phyloP scores from a whole-genome alignment of 2,329 filamentous ascomycete genomes.

The Nigrospora oryzae region DNA sequence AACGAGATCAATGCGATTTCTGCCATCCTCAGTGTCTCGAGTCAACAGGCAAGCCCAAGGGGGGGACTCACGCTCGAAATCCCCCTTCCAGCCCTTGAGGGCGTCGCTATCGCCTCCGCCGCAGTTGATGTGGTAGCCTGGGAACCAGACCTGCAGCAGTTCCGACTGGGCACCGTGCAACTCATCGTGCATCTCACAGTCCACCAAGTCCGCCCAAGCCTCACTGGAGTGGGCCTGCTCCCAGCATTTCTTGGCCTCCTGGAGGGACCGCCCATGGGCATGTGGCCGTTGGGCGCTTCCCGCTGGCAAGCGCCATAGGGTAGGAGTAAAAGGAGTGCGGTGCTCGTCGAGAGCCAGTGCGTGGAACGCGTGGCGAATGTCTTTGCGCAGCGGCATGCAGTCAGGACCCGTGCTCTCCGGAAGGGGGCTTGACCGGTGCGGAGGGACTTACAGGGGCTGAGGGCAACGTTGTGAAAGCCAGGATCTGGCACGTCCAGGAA shows the following conservation, averaged over 20 bases:
- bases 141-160: constrained; percentile 47
- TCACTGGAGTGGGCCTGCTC: not conserved
- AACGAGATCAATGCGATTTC: constrained; percentile 7
- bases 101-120: constrained; percentile 33
- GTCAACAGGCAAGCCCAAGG: not conserved
- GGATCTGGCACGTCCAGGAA: constrained; percentile 8
- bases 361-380: constrained; percentile 27
- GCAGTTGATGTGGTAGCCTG: constrained; percentile 41
- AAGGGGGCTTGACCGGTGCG: no score
- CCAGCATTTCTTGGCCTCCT: not conserved
- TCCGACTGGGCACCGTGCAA: constrained; percentile 7
- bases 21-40: not conserved
- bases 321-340: constrained; percentile 36
- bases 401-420: no score
- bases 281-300: constrained; percentile 1
- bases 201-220: constrained; percentile 4
- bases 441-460: constrained; percentile 7
- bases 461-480: constrained; percentile 7
- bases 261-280: no score
- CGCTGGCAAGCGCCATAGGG: constrained; percentile 39
- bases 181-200: constrained; percentile 7
- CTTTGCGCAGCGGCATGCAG: constrained; percentile 1
- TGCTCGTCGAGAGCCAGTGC: constrained; percentile 27
- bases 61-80: constrained; percentile 6
- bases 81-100: constrained; percentile 4